Conservation (phyloP, 129 eudicot genomes). For the Ambrosia trifida region DNA sequence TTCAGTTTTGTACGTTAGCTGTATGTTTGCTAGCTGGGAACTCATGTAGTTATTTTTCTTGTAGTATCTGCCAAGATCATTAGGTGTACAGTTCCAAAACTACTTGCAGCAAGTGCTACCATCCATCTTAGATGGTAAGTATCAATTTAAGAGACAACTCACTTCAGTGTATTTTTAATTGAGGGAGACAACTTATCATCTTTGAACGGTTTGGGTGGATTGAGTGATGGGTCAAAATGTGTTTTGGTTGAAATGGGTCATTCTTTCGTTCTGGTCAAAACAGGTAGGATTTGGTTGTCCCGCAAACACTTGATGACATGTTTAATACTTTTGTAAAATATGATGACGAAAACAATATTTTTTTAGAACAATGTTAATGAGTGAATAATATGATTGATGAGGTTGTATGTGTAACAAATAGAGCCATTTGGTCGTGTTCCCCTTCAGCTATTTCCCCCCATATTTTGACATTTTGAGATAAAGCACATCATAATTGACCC, state of each 20-base stretch:
- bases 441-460: background rate
- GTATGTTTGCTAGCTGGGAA: background rate
- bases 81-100: constrained; percentile 94
- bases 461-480: background rate
- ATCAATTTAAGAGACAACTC: background rate
- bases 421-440: background rate
- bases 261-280: background rate
- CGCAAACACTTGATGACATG: too few relatives aligned
- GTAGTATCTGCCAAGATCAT: constrained; percentile 90
- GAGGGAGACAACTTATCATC: background rate
- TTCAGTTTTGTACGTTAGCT: background rate
- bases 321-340: too few relatives aligned
- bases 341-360: too few relatives aligned
- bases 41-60: constrained; percentile 16
- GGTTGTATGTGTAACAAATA: too few relatives aligned
- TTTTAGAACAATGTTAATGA: too few relatives aligned
- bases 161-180: background rate
- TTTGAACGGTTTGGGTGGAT: background rate
- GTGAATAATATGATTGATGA: too few relatives aligned
- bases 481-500: background rate
- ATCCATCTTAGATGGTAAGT: constrained; percentile 86
- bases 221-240: background rate
- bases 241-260: background rate
- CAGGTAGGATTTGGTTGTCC: background rate
- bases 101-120: constrained; percentile 94